Base-by-base conservation (phyloP, 176 grass and related monocot species). In the Bothriochloa decipiens region DNA sequence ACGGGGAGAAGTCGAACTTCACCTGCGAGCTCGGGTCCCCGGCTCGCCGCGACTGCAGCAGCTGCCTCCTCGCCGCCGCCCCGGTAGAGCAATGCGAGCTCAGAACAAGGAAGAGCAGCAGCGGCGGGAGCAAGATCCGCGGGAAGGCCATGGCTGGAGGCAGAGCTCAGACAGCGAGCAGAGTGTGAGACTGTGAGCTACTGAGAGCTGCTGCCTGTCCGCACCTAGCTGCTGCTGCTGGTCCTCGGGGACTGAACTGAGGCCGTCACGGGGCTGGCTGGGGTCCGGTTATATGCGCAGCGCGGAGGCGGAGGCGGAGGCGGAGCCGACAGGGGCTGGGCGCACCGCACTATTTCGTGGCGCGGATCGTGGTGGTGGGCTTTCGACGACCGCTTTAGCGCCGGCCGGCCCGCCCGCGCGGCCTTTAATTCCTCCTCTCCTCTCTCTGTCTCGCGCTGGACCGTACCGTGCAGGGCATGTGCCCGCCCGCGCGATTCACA, bases 1-100 rank as follows among this genome's bases (percentile, higher is more conserved):
- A 91, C 12, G 91, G 91, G 1, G 87, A 90, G 87, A 92, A 92
- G 72, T 92, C 91, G 78, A 89, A 90, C 89, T 90, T 83, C 0
- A 90, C 84, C 69, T 72, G 74, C 17, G 86, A 87, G 79, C 11
- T 64, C 17, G 89, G 3, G 68, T 76, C 76, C 6, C 89, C 76
- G 22, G 68, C 50, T 52, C 65, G 79, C 47, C 55, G 86, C 41
- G 32, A 0, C 82, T 13, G 82, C 72, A 41, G 82, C 64, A 23
- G 50, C 71, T 65, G 46, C 78, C 78, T 74, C 6, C 18, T 22
- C 28, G 23, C 27, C 42, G 53, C 17, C 8, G 49, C 76, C 15
- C 20, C 74, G 46, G 0, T 2, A 1, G 22, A 41, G 75, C 84
- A 79, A 68, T 80, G 84, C 62, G 75, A 6, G 84, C 12, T 28